Conservation (phyloP, 2,329 filamentous ascomycete species). For the Pseudopithomyces maydicus region DNA sequence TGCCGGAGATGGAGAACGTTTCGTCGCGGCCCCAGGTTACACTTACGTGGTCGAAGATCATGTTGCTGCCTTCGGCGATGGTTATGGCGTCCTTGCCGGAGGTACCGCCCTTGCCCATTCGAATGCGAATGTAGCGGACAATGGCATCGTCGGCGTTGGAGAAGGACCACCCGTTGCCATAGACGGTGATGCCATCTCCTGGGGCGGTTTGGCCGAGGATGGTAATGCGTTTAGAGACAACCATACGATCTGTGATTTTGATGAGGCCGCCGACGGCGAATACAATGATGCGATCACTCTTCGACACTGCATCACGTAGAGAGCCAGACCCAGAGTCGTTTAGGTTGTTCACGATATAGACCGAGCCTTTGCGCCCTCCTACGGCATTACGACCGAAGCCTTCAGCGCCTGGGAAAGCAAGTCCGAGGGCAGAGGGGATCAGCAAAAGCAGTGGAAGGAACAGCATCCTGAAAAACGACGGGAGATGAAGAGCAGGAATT, state of each 20-base stretch:
- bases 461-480: constrained; percentile 5
- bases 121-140: constrained; percentile 60
- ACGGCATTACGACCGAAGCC: constrained; percentile 55
- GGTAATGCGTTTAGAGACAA: constrained; percentile 55
- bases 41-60: constrained; percentile 63
- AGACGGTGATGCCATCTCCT: constrained; percentile 57
- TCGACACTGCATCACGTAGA: constrained; percentile 57
- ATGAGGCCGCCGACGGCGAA: constrained; percentile 59
- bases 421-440: constrained; percentile 15
- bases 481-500: neutral
- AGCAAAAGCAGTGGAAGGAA: constrained; percentile 6
- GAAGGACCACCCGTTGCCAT: constrained; percentile 60
- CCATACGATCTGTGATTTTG: constrained; percentile 53
- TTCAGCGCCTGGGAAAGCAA: constrained; percentile 58
- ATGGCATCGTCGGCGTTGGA: constrained; percentile 60
- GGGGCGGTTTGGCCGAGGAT: constrained; percentile 59
- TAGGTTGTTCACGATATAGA: constrained; percentile 57
- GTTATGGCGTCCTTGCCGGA: constrained; percentile 60
- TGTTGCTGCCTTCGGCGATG: constrained; percentile 58
- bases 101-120: constrained; percentile 58
- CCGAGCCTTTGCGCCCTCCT: constrained; percentile 53
- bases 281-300: constrained; percentile 55
- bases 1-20: constrained; percentile 59
- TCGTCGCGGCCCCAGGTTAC: constrained; percentile 63
- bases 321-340: constrained; percentile 56